phyloP scores from a whole-genome alignment of 2,329 filamentous ascomycete genomes.

The Epicoccum sorghinum region DNA sequence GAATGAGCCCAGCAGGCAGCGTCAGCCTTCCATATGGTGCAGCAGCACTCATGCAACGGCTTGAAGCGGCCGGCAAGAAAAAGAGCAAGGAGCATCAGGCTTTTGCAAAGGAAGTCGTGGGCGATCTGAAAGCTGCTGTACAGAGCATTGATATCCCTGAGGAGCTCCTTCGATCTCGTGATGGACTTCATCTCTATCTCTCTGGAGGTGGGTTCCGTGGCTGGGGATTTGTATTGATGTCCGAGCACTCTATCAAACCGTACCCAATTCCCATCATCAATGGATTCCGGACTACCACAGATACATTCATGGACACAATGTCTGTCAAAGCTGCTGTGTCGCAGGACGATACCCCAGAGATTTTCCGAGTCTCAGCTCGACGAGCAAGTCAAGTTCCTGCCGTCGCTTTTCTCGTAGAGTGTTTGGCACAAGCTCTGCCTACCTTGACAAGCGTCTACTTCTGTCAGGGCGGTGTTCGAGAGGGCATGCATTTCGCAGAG shows the following conservation, averaged over 20 bases:
- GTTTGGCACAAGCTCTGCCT: slow-evolving; percentile 72
- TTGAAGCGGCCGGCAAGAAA: slow-evolving; percentile 48
- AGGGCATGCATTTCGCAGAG: slow-evolving; percentile 79
- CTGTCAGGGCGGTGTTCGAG: slow-evolving; percentile 85
- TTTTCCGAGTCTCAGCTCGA: slow-evolving; percentile 79
- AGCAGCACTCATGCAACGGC: slow-evolving; percentile 65
- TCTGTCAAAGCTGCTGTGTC: slow-evolving; percentile 51
- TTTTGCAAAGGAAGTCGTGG: slow-evolving; percentile 61
- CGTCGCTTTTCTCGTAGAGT: slow-evolving; percentile 79
- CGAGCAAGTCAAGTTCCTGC: slow-evolving; percentile 83
- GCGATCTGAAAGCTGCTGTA: slow-evolving; percentile 67
- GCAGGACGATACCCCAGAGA: slow-evolving; percentile 45
- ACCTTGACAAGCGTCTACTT: slow-evolving; percentile 75
- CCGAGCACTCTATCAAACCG: slow-evolving; percentile 71
- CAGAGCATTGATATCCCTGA: slow-evolving; percentile 62
- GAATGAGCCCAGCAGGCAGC: slow-evolving; percentile 53
- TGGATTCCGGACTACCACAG: slow-evolving; percentile 70
- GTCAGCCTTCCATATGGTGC: slow-evolving; percentile 74
- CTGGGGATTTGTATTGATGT: slow-evolving; percentile 89
- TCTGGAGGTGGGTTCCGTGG: slow-evolving; percentile 90
- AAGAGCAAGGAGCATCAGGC: slow-evolving; percentile 53
- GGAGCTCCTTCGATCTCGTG: slow-evolving; percentile 49
- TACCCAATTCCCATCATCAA: slow-evolving; percentile 87
- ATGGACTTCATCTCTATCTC: slow-evolving; percentile 71
- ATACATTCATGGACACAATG: slow-evolving; percentile 64